A percentile compares a stretch with the other conserved stretches of the same genome.
phyloP scores from a whole-genome alignment of 331 rosid species.

The Ulmus americana region DNA sequence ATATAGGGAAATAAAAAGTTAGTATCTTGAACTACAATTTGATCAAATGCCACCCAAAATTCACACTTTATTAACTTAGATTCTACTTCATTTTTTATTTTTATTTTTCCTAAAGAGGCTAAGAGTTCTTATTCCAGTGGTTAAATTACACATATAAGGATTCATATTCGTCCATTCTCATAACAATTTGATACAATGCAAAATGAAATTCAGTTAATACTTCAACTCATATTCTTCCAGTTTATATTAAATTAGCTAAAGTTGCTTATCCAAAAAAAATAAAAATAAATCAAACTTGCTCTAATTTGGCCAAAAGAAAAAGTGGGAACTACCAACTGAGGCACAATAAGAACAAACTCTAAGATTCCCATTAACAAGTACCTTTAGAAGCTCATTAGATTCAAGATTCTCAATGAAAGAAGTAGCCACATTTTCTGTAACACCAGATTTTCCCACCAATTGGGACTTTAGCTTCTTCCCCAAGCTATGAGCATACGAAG shows the following conservation, averaged over 20 bases:
- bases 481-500: conserved; percentile 77
- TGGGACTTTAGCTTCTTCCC: conserved; percentile 84
- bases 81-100: no score
- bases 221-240: not conserved
- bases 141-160: no score
- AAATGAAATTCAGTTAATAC: not conserved
- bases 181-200: not conserved
- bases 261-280: not conserved
- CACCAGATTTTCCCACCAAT: conserved; percentile 83
- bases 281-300: not conserved
- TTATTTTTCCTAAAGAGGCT: no score
- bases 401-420: conserved; percentile 81
- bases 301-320: not conserved
- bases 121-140: no score
- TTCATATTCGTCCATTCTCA: not conserved
- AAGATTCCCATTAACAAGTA: conserved; percentile 15
- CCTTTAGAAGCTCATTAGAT: conserved; percentile 92
- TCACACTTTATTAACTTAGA: no score
- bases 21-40: no score
- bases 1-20: no score
- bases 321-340: not conserved
- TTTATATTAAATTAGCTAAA: not conserved
- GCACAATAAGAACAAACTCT: not conserved
- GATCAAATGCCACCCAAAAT: no score
- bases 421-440: conserved; percentile 57